Evolutionary conservation across 2,329 filamentous ascomycete species (phyloP), one percentile per base, ranked within the genome.

Genomic region (Eutypa lata): DNA sequence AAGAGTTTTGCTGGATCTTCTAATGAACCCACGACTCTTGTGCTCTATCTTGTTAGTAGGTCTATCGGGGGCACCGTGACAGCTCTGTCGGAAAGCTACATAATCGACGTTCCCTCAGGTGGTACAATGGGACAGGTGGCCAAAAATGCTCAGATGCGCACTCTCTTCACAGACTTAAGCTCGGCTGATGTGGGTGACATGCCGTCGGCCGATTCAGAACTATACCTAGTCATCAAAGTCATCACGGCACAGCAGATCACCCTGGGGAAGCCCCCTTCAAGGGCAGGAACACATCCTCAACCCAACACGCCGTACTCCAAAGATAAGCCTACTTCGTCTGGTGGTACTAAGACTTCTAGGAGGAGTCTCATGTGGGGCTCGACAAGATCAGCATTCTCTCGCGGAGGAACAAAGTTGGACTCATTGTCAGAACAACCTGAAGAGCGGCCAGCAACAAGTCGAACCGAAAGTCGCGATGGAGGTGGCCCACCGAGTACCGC

Each of bases 141-240:
- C 10, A 81, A 85, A 49, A 82, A 83, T 57, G 80, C 83, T 21
- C 87, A 87, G 65, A 83, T 92, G 66, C 90, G 88, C 65, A 95
- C 91, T 0, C 78, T 99, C 2, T 97, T 97, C 61, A 87, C 90
- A 2, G 91, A 97, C 63, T 76, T 99, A 18, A 90, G 86, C 38
- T 82, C 89, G 1, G 81, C 86, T 47, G 92, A 97, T 63, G 79
- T 86, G 53, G 84, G 84, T 22, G 83, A 86, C 47, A 69, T 75
- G 1, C 74, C 80, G 1, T 78, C 87, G 2, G 79, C 83, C 8
- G 88, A 88, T 47, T 83, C 83, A 3, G 88, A 91, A 49, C 73
- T 97, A 19, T 97, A 89, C 67, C 78, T 99, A 1, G 86, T 97
- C 3, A 88, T 94, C 58, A 91, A 89, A 62, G 82, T 97, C 7